A percentile compares a stretch with the other conserved stretches of the same genome.
phyloP scores from a whole-genome alignment of 2,329 filamentous ascomycete genomes.

The Colletotrichum navitas region DNA sequence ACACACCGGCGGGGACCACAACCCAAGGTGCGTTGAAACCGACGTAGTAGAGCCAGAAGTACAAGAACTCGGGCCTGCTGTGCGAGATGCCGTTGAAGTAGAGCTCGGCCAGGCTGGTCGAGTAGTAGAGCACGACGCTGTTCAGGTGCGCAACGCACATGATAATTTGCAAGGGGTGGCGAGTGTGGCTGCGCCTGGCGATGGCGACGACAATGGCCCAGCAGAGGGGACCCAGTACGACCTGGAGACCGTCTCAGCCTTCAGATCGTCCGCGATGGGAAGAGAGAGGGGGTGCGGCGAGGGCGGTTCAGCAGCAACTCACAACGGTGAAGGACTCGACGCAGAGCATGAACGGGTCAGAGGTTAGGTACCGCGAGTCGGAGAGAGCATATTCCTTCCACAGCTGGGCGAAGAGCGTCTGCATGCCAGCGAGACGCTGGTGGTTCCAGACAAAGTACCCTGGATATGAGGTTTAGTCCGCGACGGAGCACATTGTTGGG shows the following conservation, averaged over 20 bases:
- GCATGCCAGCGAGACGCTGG: constrained; percentile 71
- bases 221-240: constrained; percentile 71
- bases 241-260: constrained; percentile 48
- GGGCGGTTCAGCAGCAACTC: constrained; percentile 48
- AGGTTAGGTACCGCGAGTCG: constrained; percentile 87
- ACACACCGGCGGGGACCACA: constrained; percentile 67
- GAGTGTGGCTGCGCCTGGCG: constrained; percentile 55
- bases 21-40: constrained; percentile 73
- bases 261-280: background rate
- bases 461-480: constrained; percentile 45
- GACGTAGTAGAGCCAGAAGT: constrained; percentile 74
- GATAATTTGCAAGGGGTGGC: constrained; percentile 65
- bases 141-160: constrained; percentile 69
- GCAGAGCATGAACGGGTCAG: constrained; percentile 86
- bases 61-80: constrained; percentile 70
- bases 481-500: background rate
- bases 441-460: constrained; percentile 84
- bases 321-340: constrained; percentile 87
- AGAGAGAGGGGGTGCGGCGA: constrained; percentile 45
- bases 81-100: constrained; percentile 60
- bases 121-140: constrained; percentile 72
- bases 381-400: constrained; percentile 95
- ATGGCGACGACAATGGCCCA: constrained; percentile 63
- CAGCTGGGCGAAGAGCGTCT: constrained; percentile 83
- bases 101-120: constrained; percentile 66